Conservation (phyloP, 1,139 yeast genomes). For the Candida neerlandica region DNA sequence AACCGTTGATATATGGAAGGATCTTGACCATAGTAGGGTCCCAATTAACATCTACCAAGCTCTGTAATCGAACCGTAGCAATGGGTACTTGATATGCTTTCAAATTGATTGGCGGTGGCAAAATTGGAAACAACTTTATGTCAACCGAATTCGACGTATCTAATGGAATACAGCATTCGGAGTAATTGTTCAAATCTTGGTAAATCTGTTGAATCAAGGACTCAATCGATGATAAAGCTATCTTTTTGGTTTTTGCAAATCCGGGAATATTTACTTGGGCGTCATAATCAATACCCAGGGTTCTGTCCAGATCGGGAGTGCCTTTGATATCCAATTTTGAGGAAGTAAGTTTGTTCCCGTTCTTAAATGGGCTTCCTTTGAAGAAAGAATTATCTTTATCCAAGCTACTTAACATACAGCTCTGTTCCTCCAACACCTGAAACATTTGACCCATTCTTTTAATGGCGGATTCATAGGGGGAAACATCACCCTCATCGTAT, state of each 20-base stretch:
- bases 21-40: conserved; percentile 94
- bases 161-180: conserved; percentile 93
- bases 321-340: neutral
- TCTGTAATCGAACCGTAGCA: conserved; percentile 70
- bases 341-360: neutral
- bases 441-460: conserved; percentile 87
- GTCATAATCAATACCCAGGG: conserved; percentile 5
- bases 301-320: neutral
- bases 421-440: conserved; percentile 87
- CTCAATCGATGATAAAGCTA: conserved; percentile 64
- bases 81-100: conserved; percentile 84
- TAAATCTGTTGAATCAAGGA: conserved; percentile 84
- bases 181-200: conserved; percentile 91
- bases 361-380: conserved; percentile 19
- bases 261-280: conserved; percentile 36
- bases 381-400: conserved; percentile 42
- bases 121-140: conserved; percentile 83
- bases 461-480: conserved; percentile 86
- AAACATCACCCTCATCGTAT: conserved; percentile 69
- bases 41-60: conserved; percentile 88
- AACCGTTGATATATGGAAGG: conserved; percentile 83
- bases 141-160: conserved; percentile 90
- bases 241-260: conserved; percentile 41
- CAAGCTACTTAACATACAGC: conserved; percentile 65
- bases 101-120: conserved; percentile 81